Conservation (phyloP, 139 green algal genomes). For the Nannochloris sp. region DNA sequence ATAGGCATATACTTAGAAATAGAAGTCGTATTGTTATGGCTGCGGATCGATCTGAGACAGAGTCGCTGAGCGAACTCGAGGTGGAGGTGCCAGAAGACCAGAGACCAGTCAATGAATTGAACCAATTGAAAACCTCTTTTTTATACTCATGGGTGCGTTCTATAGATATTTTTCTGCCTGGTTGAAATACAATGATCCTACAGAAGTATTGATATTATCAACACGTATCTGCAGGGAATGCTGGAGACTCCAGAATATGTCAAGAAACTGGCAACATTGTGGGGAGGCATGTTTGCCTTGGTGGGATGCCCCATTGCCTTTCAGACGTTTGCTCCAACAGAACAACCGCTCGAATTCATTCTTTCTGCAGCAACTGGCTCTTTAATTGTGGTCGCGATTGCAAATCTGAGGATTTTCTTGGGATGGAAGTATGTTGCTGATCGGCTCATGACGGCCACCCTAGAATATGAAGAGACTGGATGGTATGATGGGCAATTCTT, state of each 20-base stretch:
- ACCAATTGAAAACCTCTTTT: conserved; percentile 49
- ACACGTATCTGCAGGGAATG: conserved; percentile 34
- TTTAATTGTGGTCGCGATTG: conserved; percentile 61
- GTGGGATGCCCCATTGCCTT: conserved; percentile 66
- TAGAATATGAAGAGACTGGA: conserved; percentile 81
- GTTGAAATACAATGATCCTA: too few relatives aligned
- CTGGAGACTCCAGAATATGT: conserved; percentile 47
- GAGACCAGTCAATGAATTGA: conserved; percentile 73
- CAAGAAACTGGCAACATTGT: conserved; percentile 46
- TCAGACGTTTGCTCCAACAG: conserved; percentile 67
- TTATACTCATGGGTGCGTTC: conserved; percentile 61
- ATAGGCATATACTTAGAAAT: too few relatives aligned
- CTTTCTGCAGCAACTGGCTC: conserved; percentile 43
- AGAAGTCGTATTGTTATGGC: too few relatives aligned
- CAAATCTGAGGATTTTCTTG: conserved; percentile 75
- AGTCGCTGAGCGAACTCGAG: conserved; percentile 38
- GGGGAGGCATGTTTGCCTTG: conserved; percentile 40
- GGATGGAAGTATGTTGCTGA: conserved; percentile 87
- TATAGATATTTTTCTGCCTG: too few relatives aligned
- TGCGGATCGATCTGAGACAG: background rate
- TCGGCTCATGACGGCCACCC: conserved; percentile 66
- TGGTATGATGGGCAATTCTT: conserved; percentile 71
- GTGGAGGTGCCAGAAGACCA: conserved; percentile 65
- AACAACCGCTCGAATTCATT: conserved; percentile 54
- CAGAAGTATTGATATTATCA: too few relatives aligned